phyloP scores from a whole-genome alignment of 257 asterid species.

The Phtheirospermum japonicum region DNA sequence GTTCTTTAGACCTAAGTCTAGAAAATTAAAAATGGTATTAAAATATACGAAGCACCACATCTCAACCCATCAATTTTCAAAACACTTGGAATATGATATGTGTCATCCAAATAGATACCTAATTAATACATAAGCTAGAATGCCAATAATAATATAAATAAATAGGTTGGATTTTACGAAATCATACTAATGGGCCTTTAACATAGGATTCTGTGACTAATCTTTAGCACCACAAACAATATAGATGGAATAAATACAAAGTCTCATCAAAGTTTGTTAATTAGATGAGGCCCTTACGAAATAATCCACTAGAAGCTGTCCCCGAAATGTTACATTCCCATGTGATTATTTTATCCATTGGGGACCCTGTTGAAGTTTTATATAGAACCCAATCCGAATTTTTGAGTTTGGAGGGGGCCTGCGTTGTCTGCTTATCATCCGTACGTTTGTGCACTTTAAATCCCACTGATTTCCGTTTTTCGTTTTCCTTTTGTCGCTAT shows the following conservation, averaged over 20 bases:
- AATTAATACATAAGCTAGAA: no score
- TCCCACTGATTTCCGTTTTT: slow-evolving; percentile 4
- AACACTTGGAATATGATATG: no score
- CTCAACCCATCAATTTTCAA: no score
- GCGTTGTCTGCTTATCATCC: slow-evolving; percentile 42
- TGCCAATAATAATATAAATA: no score
- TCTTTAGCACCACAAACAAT: background rate
- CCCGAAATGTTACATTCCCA: slow-evolving; percentile 22
- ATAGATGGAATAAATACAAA: slow-evolving; percentile 16
- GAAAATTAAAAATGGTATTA: no score
- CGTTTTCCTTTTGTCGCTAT: background rate
- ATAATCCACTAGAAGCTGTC: slow-evolving; percentile 43
- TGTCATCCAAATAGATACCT: no score
- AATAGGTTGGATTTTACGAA: no score
- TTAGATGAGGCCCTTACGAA: slow-evolving; percentile 25
- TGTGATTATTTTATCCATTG: slow-evolving; percentile 10
- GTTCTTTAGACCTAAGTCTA: no score
- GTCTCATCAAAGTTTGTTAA: slow-evolving; percentile 15
- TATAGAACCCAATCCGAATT: background rate
- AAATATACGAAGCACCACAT: no score
- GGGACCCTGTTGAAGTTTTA: slow-evolving; percentile 5
- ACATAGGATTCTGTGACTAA: slow-evolving; percentile 24
- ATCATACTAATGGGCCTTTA: slow-evolving; percentile 16
- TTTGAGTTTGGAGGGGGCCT: slow-evolving; percentile 14
- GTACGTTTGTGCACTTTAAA: slow-evolving; percentile 36